Evolutionary conservation across 176 grass and related monocot species (phyloP).

Genomic region (Lolium rigidum): DNA sequence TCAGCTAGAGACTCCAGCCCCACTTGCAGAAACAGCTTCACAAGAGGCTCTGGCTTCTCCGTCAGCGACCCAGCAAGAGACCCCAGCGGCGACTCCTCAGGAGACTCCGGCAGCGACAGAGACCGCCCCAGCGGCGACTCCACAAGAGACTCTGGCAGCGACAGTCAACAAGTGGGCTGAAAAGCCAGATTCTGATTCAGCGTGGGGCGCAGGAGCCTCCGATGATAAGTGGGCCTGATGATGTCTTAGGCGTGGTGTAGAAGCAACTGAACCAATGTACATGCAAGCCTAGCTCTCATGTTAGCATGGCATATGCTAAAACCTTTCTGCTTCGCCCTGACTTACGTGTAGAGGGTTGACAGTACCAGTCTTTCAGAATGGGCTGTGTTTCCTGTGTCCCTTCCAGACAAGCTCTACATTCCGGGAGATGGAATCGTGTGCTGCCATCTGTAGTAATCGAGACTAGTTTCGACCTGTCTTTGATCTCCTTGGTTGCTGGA

Average conservation of each 20-base stretch:
- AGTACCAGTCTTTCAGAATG: constrained; percentile 10
- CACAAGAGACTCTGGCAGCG: neutral
- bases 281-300: neutral
- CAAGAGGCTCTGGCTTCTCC: constrained; percentile 1
- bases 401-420: constrained; percentile 8
- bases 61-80: neutral
- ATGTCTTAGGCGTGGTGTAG: no score
- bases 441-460: neutral
- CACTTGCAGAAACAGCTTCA: neutral
- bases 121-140: no score
- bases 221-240: neutral
- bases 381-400: neutral
- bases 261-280: neutral
- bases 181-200: constrained; percentile 29
- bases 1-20: neutral
- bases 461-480: neutral
- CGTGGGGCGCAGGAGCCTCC: neutral
- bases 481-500: neutral
- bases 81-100: no score
- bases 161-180: neutral
- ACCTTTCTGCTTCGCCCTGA: constrained; percentile 12
- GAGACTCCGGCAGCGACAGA: no score
- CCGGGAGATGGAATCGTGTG: neutral
- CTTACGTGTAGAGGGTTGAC: neutral
- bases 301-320: constrained; percentile 6